Base-by-base conservation (phyloP, 2,329 filamentous ascomycete species). In the Aspergillus sp. region DNA sequence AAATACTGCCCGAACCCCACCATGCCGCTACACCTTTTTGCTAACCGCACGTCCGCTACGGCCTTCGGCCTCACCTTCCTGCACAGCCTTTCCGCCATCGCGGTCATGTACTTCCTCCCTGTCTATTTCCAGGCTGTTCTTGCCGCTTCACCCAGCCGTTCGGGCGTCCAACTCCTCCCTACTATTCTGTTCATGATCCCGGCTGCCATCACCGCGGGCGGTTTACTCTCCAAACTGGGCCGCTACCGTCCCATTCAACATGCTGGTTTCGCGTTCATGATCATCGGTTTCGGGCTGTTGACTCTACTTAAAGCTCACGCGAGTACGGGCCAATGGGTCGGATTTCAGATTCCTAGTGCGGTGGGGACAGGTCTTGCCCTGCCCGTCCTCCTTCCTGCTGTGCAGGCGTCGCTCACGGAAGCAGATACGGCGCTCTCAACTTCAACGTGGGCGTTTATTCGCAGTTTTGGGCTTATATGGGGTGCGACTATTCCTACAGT, bases 71-170 rank as follows among this genome's bases (percentile, higher is more conserved):
- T 61, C 11, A 32, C 61, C 17, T 67, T 66, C 17, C 3, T 68
- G 8, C 64, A 65, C 8, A 47, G 39, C 2, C 32, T 68, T 1
- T 32, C 58, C 10, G 39, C 54, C 0, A 57, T 50, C 25, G 63
- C 59, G 55, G 48, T 64, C 2, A 51, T 50, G 21, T 66, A 63
- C 53, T 81, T 80, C 61, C 57, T 82, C 2, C 78, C 81, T 0
- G 65, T 82, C 8, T 83, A 80, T 62, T 81, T 82, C 64, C 79
- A 82, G 58, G 72, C 70, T 2, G 77, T 82, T 0, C 67, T 70
- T 4, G 49, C 68, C 0, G 69, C 71, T 3, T 68, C 71, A 0
- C 74, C 81, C 0, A 62, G 66, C 0, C 62, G 68, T 0, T 72
- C 76, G 2, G 71, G 76, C 1, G 61, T 75, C 1, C 53, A 66